A percentile compares a stretch with the other conserved stretches of the same genome.
These are phyloP conservation scores for Lachnellula arida DNA, from an alignment of 2,329 filamentous ascomycete genomes.

Conservation along the genomic window DNA sequence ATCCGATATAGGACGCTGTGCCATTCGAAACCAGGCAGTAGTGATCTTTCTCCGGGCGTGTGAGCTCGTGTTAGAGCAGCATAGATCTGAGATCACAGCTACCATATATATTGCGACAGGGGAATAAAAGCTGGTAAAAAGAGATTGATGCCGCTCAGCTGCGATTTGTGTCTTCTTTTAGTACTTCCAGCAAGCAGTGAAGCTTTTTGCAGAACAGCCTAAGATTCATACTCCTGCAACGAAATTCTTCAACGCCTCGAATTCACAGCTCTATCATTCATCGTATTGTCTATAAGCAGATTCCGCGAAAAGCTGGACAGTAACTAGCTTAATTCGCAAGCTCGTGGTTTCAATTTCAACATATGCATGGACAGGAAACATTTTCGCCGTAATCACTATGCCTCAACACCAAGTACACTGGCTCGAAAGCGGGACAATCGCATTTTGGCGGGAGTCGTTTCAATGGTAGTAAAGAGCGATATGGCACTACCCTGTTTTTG, in stretches of 20 bases:
- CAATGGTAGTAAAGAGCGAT: no score
- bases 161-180: not conserved
- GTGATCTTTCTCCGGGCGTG: not conserved
- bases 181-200: not conserved
- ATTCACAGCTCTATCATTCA: not conserved
- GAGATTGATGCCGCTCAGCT: not conserved
- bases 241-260: no score
- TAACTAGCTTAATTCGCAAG: not conserved
- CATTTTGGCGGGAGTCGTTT: no score
- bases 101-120: no score
- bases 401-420: not conserved
- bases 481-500: no score
- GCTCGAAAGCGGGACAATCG: not conserved
- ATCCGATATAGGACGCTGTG: not conserved
- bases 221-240: no score
- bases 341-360: not conserved
- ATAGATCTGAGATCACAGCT: not conserved
- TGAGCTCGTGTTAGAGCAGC: not conserved
- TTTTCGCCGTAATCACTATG: not conserved
- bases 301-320: not conserved
- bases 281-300: not conserved
- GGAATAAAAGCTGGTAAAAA: not conserved
- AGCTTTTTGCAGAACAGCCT: not conserved
- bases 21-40: not conserved
- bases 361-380: not conserved